Evolutionary conservation across 208 protist species (phyloP), one percentile per base, ranked within the genome.

Genomic region (Trypanosoma rangeli): DNA sequence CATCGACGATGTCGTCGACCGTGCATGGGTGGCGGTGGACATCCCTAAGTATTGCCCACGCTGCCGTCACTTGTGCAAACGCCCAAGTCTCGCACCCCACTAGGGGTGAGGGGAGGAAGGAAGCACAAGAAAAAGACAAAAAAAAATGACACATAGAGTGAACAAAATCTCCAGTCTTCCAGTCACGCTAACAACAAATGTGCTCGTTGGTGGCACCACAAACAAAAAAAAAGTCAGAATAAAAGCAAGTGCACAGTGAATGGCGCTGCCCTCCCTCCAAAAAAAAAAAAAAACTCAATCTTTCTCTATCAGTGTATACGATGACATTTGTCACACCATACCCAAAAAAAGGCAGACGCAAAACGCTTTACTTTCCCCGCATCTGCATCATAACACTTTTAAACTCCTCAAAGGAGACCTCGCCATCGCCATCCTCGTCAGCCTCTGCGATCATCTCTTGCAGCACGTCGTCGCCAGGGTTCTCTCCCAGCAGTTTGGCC

Each of bases 401-500:
- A 74, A 99, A 99, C 55, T 99, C 98, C 39, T 98, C 87, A 69
- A 98, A 93, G 50, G 82, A 97, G 24, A 99, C 92, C 60, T 97
- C 94, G 39, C 97, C 97, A 80, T 99, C 97, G 48, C 97, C 92
- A 77, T 99, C 97, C 54, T 94, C 74, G 73, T 99, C 97, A 1
- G 97, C 97, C 72, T 98, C 96, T 10, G 95, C 87, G 60, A 99
- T 99, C 97, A 99, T 99, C 80, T 98, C 96, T 76, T 97, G 85
- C 35, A 99, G 79, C 39, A 99, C 98, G 10, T 99, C 98, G 59
- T 99, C 98, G 15, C 95, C 86, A 5, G 98, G 87, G 79, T 97
- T 96, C 71, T 99, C 98, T 10, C 96, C 96, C 3, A 99, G 80
- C 63, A 98, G 81, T 68, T 97, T 95, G 37, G 97, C 95, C 15